Evolutionary conservation across 108 stramenopile genomes (phyloP).

Genomic region (Schizochytrium sp.): DNA sequence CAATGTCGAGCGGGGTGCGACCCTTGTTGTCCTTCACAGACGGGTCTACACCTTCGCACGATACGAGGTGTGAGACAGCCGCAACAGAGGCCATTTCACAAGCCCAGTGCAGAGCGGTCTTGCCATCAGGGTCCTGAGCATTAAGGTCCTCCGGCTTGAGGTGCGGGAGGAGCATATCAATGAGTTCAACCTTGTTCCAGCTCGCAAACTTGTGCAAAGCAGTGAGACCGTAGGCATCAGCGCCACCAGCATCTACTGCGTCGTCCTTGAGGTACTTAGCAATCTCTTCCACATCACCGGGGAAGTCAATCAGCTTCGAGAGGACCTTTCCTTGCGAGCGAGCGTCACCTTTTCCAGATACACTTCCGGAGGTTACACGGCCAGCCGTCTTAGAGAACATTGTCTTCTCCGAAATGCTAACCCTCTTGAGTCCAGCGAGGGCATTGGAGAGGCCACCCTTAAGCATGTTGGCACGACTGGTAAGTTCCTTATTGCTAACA

Average conservation of each 20-base stretch:
- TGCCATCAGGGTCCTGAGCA: conserved; percentile 58
- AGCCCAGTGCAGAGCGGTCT: conserved; percentile 69
- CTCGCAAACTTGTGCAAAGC: conserved; percentile 71
- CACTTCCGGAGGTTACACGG: neutral
- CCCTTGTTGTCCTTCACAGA: conserved; percentile 64
- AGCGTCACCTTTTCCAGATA: conserved; percentile 1
- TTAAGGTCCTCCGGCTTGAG: conserved; percentile 47
- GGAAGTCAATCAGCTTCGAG: conserved; percentile 69
- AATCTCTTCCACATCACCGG: conserved; percentile 65
- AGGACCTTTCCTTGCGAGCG: conserved; percentile 55
- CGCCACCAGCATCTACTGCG: conserved; percentile 57
- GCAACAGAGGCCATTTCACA: conserved; percentile 68
- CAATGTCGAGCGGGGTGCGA: conserved; percentile 54
- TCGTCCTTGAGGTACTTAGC: conserved; percentile 9
- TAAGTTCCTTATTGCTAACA: neutral
- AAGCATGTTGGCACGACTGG: conserved; percentile 51
- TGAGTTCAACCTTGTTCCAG: conserved; percentile 68
- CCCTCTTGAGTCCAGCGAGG: conserved; percentile 38
- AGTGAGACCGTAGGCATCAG: conserved; percentile 66
- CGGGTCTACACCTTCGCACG: conserved; percentile 25
- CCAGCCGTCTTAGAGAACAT: conserved; percentile 62
- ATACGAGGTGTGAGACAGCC: conserved; percentile 60
- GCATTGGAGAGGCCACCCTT: conserved; percentile 43
- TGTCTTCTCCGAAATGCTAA: conserved; percentile 56
- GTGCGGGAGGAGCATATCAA: conserved; percentile 64